These are phyloP conservation scores for Puccinia horiana DNA, from an alignment of 1,284 basidiomycete species.

Conservation along the genomic window DNA sequence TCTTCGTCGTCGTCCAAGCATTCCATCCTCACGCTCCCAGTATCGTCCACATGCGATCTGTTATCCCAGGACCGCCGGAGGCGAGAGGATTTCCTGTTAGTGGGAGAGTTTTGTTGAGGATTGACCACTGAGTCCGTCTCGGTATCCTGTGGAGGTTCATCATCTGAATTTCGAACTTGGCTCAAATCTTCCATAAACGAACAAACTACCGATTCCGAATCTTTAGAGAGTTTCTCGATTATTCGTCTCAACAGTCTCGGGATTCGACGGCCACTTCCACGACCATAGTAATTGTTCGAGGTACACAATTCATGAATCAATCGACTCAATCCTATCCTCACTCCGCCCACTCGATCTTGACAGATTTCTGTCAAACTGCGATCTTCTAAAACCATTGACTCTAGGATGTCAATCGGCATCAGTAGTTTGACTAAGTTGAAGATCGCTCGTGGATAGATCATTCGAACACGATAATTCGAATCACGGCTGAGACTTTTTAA, in stretches of 20 bases:
- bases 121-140: neutral
- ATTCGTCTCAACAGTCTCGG: constrained; percentile 1
- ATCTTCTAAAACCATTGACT: constrained; percentile 19
- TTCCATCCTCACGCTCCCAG: neutral
- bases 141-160: neutral
- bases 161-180: constrained; percentile 11
- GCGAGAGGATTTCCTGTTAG: neutral
- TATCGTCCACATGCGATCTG: neutral
- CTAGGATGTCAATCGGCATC: constrained; percentile 15
- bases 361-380: constrained; percentile 2
- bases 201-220: constrained; percentile 30
- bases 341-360: constrained; percentile 41
- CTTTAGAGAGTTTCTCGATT: constrained; percentile 11
- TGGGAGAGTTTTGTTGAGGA: neutral
- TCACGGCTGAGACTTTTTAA: constrained; percentile 27
- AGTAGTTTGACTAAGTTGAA: constrained; percentile 28
- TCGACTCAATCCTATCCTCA: constrained; percentile 39
- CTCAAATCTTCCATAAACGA: constrained; percentile 26
- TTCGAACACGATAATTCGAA: constrained; percentile 42
- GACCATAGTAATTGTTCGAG: constrained; percentile 26
- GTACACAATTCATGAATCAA: constrained; percentile 33
- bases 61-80: neutral
- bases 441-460: constrained; percentile 33
- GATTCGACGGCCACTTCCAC: neutral
- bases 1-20: constrained; percentile 36